Evolutionary conservation across 2,329 filamentous ascomycete genomes (phyloP).

Genomic region (Nemania serpens): DNA sequence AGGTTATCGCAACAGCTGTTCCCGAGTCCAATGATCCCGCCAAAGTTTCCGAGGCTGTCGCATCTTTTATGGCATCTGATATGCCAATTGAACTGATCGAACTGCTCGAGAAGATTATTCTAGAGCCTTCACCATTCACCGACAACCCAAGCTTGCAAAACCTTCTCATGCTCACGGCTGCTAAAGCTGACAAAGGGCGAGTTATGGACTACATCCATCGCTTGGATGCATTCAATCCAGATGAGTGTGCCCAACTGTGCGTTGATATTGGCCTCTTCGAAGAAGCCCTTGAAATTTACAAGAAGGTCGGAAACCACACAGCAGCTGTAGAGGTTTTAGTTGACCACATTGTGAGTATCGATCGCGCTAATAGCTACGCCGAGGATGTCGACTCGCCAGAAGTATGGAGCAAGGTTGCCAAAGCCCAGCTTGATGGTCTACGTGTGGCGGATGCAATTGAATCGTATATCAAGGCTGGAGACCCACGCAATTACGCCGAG

Average conservation of each 20-base stretch:
- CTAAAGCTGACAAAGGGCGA: conserved; percentile 92
- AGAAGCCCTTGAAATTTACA: conserved; percentile 97
- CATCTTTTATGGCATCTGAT: conserved; percentile 89
- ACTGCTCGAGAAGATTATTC: conserved; percentile 96
- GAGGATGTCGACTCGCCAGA: conserved; percentile 92
- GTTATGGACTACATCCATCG: conserved; percentile 97
- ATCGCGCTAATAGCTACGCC: conserved; percentile 92
- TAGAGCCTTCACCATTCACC: conserved; percentile 99
- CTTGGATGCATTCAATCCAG: conserved; percentile 84
- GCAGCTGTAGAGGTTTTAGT: conserved; percentile 90
- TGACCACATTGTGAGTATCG: conserved; percentile 96
- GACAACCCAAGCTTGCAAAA: conserved; percentile 98
- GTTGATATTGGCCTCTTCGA: conserved; percentile 94
- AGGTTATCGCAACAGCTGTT: conserved; percentile 94
- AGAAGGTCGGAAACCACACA: conserved; percentile 90
- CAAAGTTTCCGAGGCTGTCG: conserved; percentile 92
- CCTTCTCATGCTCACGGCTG: conserved; percentile 91
- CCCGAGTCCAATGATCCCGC: conserved; percentile 90
- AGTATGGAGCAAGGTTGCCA: conserved; percentile 98
- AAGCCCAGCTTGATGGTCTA: conserved; percentile 95
- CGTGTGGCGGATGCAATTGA: conserved; percentile 91
- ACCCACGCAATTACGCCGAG: conserved; percentile 90
- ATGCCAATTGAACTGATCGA: conserved; percentile 94
- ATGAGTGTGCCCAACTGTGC: conserved; percentile 91
- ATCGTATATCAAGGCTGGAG: conserved; percentile 93